Base-by-base conservation (phyloP, 1,139 yeast species). In the Meyerozyma elateridarum region DNA sequence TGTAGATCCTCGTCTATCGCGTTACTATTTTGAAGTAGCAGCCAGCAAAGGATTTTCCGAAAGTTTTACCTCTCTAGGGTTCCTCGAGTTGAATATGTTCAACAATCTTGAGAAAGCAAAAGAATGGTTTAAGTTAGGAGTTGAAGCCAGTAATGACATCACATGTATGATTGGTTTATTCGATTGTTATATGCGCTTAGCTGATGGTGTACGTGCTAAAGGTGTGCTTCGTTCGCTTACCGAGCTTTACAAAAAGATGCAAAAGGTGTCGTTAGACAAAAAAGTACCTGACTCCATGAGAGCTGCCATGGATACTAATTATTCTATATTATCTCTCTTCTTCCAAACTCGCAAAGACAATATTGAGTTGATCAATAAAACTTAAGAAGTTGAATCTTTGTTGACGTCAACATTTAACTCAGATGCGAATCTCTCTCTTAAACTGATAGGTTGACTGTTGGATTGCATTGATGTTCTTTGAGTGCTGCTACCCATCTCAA, bases 81-180 rank as follows among this genome's bases (percentile, higher is more conserved):
- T 81, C 51, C 55, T 87, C 40, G 91, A 87, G 44, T 57, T 87
- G 61, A 78, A 78, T 42, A 73, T 80, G 36, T 83, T 79, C 49
- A 59, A 64, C n/a, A 64, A 78, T 44, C 48, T 52, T 13, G 36
- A 40, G 4, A 76, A 76, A 43, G 85, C 94, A 0, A 59, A 68
- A 25, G 87, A 85, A 49, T 89, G 96, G 96, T 87, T 88, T 58
- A 74, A 73, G 44, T 58, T 88, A 29, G 97, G 96, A 0, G 67
- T 75, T 22, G 91, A 84, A 39, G 61, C 84, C 3, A 52, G 47
- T 33, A 67, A 66, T 20, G 80, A 75, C 42, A 64, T 76, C 28
- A 69, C 76, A 25, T 85, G 93, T 46, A 61, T 77, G 44, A 66
- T 87, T 31, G 96, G 96, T 0, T 66, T 76, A 36, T 83, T 87